Percentiles rank a stretch among this genome's conserved stretches.
These are phyloP conservation scores for Solanum lycopersicoides DNA, from an alignment of 257 asterid species.

Conservation along the genomic window DNA sequence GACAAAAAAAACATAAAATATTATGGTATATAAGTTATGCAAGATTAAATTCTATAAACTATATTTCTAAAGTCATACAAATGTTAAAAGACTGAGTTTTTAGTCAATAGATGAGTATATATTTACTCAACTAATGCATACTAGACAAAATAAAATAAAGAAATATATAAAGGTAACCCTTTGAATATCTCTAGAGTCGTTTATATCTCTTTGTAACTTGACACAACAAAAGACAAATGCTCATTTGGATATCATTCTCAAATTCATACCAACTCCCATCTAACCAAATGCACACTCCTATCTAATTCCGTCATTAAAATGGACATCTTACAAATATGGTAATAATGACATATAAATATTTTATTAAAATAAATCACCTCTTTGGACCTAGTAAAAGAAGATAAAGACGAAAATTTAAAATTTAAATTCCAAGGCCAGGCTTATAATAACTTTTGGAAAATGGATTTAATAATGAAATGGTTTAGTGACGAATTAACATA, in stretches of 20 bases:
- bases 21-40: neutral
- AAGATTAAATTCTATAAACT: neutral
- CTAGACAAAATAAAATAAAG: neutral
- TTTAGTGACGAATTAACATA: neutral
- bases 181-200: neutral
- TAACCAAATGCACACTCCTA: constrained; percentile 1
- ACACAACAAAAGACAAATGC: neutral
- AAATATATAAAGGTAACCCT: neutral
- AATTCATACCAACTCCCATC: constrained; percentile 12
- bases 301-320: constrained; percentile 18
- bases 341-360: neutral
- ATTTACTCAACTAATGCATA: neutral
- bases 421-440: neutral
- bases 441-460: neutral
- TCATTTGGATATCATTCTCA: constrained; percentile 2
- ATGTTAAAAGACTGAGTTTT: neutral
- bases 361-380: neutral
- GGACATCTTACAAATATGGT: neutral
- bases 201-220: neutral
- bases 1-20: no score
- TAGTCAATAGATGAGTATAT: neutral
- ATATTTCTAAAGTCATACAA: no score
- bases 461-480: neutral
- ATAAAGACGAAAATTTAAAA: neutral
- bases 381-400: neutral